These are phyloP conservation scores for Diplodia seriata DNA, from an alignment of 2,329 filamentous ascomycete species.

Conservation along the genomic window DNA sequence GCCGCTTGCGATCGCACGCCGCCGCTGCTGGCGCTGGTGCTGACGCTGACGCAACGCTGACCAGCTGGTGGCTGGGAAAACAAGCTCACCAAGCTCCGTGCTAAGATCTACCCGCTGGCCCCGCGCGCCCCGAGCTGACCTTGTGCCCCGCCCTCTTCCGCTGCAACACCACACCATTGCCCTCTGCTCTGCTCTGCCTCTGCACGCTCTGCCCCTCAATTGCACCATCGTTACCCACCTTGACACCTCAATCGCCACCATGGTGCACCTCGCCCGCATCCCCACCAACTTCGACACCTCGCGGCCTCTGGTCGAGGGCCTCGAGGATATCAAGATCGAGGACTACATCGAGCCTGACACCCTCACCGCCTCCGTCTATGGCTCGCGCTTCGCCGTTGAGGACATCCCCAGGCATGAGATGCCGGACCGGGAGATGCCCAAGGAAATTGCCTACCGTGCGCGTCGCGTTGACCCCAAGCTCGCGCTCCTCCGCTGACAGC, in stretches of 20 bases:
- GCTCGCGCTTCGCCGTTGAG: slow-evolving; percentile 79
- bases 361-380: slow-evolving; percentile 84
- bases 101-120: slow-evolving; percentile 28
- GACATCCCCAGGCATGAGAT: slow-evolving; percentile 86
- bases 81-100: slow-evolving; percentile 32
- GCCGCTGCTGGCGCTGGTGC: neutral
- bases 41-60: slow-evolving; percentile 9
- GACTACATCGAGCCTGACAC: slow-evolving; percentile 55
- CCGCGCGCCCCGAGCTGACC: slow-evolving; percentile 5
- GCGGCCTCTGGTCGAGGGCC: slow-evolving; percentile 48
- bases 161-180: slow-evolving; percentile 13
- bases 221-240: neutral
- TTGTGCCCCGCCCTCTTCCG: slow-evolving; percentile 15
- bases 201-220: slow-evolving; percentile 18
- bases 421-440: slow-evolving; percentile 89
- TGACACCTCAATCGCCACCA: slow-evolving; percentile 39
- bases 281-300: slow-evolving; percentile 51
- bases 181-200: slow-evolving; percentile 2
- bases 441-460: slow-evolving; percentile 92
- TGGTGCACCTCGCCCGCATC: slow-evolving; percentile 59
- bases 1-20: neutral
- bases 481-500: neutral
- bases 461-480: neutral
- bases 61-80: slow-evolving; percentile 3
- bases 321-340: slow-evolving; percentile 57